Conservation (phyloP, 768 basidiomycete species). For the Termitomyces sp. region DNA sequence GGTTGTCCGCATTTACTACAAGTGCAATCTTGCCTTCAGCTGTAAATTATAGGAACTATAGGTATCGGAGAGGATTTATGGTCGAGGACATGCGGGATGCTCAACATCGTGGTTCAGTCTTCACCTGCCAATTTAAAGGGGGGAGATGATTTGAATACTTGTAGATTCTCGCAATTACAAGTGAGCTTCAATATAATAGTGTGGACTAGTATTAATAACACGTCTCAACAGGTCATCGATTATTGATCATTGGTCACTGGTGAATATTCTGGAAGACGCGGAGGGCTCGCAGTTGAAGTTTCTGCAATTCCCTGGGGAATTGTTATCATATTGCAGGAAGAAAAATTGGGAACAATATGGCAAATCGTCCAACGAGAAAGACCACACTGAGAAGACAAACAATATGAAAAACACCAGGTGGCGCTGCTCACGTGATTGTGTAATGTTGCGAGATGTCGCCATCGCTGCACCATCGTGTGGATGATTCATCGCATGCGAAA, state of each 20-base stretch:
- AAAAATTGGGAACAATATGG: neutral
- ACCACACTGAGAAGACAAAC: too few species aligned
- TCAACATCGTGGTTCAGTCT: neutral
- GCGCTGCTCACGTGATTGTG: conserved; percentile 8
- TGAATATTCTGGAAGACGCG: too few species aligned
- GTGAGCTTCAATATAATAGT: neutral
- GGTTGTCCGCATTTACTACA: too few species aligned
- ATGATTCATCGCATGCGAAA: neutral
- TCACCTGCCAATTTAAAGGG: neutral
- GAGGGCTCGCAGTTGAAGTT: too few species aligned
- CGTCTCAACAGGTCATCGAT: neutral
- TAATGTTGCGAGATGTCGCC: conserved; percentile 20
- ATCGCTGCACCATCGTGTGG: conserved; percentile 15
- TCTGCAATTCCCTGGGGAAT: too few species aligned
- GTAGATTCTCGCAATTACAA: neutral
- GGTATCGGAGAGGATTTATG: neutral
- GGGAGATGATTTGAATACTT: too few species aligned
- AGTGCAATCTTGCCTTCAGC: neutral
- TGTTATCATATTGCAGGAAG: neutral
- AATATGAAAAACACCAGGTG: neutral
- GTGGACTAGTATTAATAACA: neutral
- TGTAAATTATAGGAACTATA: neutral
- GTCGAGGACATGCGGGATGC: neutral
- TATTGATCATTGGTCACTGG: neutral
- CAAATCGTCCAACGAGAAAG: too few species aligned